These are phyloP conservation scores for Trichoderma reesei DNA, from an alignment of 495 filamentous ascomycete species.

Conservation along the genomic window DNA sequence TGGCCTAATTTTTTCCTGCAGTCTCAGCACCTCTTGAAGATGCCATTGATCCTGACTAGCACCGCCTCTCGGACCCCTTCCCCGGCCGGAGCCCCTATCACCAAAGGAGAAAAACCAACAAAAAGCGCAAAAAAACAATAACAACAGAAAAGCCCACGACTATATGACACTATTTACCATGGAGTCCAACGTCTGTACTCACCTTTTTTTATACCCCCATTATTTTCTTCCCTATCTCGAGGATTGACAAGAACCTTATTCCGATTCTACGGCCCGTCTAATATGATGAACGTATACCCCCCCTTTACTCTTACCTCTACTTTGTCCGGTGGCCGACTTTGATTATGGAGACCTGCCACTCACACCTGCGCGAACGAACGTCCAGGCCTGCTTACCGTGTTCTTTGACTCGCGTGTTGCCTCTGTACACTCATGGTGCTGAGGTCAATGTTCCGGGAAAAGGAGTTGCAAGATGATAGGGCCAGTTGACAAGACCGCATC, in stretches of 20 bases:
- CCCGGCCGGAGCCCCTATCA: neutral
- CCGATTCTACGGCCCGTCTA: neutral
- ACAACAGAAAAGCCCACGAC: neutral
- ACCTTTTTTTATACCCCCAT: slow-evolving; percentile 1
- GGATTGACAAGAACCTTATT: neutral
- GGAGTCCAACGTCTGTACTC: slow-evolving; percentile 6
- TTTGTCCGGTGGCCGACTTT: neutral
- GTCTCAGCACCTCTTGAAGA: neutral
- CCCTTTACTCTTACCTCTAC: neutral
- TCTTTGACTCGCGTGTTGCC: neutral
- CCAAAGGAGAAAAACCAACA: neutral
- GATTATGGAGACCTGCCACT: neutral
- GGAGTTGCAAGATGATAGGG: neutral
- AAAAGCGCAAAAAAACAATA: neutral
- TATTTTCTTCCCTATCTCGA: neutral
- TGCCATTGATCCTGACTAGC: neutral
- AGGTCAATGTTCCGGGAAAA: slow-evolving; percentile 7
- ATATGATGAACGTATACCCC: slow-evolving; percentile 3
- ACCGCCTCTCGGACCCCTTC: neutral
- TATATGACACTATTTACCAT: slow-evolving; percentile 5
- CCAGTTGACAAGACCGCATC: neutral
- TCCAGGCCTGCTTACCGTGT: slow-evolving; percentile 2
- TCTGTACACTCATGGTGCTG: neutral
- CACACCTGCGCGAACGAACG: neutral
- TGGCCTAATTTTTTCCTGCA: neutral